These are phyloP conservation scores for Kwoniella shandongensis DNA, from an alignment of 768 basidiomycete species.

Conservation along the genomic window DNA sequence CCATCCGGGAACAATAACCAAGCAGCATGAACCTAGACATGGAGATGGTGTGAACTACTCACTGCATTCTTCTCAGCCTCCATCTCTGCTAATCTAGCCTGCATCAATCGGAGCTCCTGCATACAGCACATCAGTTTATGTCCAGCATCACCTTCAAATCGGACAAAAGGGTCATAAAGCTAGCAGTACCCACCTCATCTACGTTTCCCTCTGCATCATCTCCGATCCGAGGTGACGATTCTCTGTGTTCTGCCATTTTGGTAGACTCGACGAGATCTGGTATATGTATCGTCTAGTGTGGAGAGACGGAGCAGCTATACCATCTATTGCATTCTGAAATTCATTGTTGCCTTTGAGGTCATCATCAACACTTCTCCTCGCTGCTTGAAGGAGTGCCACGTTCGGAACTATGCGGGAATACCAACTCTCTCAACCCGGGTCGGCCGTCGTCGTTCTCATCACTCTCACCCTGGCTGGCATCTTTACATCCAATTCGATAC, in stretches of 20 bases:
- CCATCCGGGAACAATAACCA: too few relatives aligned
- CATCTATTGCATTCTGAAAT: background rate
- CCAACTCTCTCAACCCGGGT: background rate
- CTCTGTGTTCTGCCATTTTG: conserved; percentile 39
- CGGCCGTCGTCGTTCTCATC: conserved; percentile 11
- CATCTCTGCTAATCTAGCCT: conserved; percentile 52
- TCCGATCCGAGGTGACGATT: conserved; percentile 36
- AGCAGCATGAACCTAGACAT: conserved; percentile 3
- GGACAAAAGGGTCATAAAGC: background rate
- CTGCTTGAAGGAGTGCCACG: conserved; percentile 31
- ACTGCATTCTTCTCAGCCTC: conserved; percentile 52
- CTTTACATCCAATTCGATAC: too few relatives aligned
- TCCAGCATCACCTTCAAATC: background rate
- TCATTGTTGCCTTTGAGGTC: background rate
- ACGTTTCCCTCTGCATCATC: conserved; percentile 43
- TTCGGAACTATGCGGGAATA: conserved; percentile 19
- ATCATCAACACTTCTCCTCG: too few relatives aligned
- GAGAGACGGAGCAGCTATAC: too few relatives aligned
- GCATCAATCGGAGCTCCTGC: conserved; percentile 53
- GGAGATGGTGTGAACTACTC: too few relatives aligned
- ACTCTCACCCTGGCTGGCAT: too few relatives aligned
- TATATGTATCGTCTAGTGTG: too few relatives aligned
- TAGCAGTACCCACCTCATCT: conserved; percentile 37
- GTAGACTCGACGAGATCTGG: background rate
- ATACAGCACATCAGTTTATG: conserved; percentile 8